Conservation (phyloP, 2,329 filamentous ascomycete genomes). For the Camillea tinctor region DNA sequence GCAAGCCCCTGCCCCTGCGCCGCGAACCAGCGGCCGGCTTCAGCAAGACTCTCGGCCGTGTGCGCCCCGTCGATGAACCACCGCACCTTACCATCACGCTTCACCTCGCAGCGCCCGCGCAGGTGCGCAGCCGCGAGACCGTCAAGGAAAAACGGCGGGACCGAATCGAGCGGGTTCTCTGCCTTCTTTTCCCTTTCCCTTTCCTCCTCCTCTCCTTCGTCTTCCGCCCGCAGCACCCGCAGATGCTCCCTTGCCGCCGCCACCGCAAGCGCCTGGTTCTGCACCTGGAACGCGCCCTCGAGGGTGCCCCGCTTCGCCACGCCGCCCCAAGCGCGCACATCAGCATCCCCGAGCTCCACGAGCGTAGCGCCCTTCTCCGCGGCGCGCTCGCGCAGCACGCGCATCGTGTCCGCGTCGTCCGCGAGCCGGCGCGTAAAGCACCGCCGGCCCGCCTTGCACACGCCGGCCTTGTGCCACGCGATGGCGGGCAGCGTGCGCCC, state of each 20-base stretch:
- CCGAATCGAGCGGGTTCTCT: background rate
- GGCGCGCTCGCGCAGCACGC: conserved; percentile 59
- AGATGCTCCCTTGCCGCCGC: conserved; percentile 59
- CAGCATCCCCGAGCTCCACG: conserved; percentile 40
- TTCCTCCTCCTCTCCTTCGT: conserved; percentile 14
- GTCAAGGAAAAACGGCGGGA: conserved; percentile 56
- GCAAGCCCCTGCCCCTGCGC: conserved; percentile 33
- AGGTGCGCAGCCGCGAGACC: conserved; percentile 68
- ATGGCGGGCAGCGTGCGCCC: conserved; percentile 78
- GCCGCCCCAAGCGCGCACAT: conserved; percentile 42
- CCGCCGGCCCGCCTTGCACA: conserved; percentile 68
- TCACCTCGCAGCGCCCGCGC: conserved; percentile 75
- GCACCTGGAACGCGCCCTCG: conserved; percentile 53
- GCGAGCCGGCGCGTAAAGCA: conserved; percentile 61
- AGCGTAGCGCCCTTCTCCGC: conserved; percentile 51
- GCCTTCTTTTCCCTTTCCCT: conserved; percentile 14
- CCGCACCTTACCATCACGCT: conserved; percentile 47
- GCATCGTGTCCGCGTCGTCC: conserved; percentile 27
- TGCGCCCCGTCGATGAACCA: conserved; percentile 91
- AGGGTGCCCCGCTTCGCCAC: conserved; percentile 36
- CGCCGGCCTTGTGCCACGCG: conserved; percentile 87
- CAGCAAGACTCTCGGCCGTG: conserved; percentile 77
- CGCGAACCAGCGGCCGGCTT: conserved; percentile 77
- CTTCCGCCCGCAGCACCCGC: conserved; percentile 21
- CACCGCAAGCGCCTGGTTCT: conserved; percentile 59